Percentiles rank a stretch among this genome's conserved stretches.
These are phyloP conservation scores for Juglanconis sp. DNA, from an alignment of 2,329 filamentous ascomycete species.

Conservation along the genomic window DNA sequence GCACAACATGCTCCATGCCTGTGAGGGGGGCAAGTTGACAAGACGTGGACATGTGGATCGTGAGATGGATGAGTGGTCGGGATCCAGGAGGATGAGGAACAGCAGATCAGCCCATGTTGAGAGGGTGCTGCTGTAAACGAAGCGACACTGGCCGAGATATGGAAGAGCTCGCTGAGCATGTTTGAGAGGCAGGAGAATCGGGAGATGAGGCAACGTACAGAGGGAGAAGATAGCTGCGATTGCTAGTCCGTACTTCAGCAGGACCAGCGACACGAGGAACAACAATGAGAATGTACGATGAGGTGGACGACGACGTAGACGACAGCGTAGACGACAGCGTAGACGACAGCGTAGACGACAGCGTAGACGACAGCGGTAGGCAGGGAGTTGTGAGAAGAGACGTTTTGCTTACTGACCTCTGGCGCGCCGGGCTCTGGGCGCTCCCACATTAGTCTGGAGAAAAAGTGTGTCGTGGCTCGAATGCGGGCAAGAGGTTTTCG, in stretches of 20 bases:
- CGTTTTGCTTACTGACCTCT: constrained; percentile 1
- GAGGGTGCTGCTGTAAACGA: neutral
- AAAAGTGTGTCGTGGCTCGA: constrained; percentile 39
- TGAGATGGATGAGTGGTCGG: constrained; percentile 11
- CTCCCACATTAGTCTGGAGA: constrained; percentile 32
- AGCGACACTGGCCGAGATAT: neutral
- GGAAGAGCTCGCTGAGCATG: neutral
- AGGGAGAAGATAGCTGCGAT: neutral
- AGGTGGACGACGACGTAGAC: neutral
- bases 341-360: too few species aligned
- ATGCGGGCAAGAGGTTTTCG: constrained; percentile 30
- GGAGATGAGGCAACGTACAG: constrained; percentile 1
- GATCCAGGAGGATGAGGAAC: constrained; percentile 1
- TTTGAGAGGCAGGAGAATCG: neutral
- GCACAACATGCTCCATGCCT: constrained; percentile 13
- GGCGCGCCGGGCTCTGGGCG: constrained; percentile 23
- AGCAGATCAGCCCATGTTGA: constrained; percentile 4
- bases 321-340: too few species aligned
- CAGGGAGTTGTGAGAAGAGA: constrained; percentile 10
- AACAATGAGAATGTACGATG: constrained; percentile 2
- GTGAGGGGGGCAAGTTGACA: constrained; percentile 9
- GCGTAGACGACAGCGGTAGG: constrained; percentile 12
- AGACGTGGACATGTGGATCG: constrained; percentile 2
- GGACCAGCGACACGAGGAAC: neutral
- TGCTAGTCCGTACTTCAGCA: neutral